Conservation (phyloP, 2,329 filamentous ascomycete genomes). For the Scedosporium aurantiacum region DNA sequence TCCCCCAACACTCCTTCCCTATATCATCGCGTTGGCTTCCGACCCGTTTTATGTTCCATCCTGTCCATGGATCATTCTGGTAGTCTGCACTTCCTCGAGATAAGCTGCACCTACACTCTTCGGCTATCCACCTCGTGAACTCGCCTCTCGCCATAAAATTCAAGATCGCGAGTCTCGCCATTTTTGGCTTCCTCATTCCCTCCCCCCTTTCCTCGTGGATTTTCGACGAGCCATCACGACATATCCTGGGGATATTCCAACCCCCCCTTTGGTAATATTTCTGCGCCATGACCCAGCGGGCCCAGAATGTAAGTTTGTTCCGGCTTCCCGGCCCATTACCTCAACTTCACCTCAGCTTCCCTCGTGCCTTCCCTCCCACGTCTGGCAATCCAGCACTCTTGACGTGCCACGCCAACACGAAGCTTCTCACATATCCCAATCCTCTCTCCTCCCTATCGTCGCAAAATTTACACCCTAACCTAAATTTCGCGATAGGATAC, state of each 20-base stretch:
- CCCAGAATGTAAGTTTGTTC: conserved; percentile 10
- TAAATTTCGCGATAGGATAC: conserved; percentile 18
- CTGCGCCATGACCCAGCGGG: conserved; percentile 9
- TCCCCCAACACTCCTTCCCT: background rate
- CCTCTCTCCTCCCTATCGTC: conserved; percentile 10
- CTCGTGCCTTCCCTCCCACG: conserved; percentile 10
- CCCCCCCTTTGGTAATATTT: background rate
- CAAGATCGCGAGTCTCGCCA: background rate
- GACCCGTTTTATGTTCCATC: background rate
- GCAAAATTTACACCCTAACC: background rate
- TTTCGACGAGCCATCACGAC: background rate
- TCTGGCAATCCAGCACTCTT: conserved; percentile 1
- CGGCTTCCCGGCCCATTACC: conserved; percentile 7
- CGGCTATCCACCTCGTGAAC: background rate
- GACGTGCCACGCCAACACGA: background rate
- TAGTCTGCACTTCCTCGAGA: background rate
- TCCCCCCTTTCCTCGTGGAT: background rate
- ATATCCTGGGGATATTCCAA: background rate
- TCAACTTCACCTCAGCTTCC: conserved; percentile 10
- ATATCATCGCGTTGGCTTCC: background rate
- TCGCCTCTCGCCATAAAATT: background rate
- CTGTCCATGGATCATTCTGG: background rate
- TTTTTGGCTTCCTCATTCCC: background rate
- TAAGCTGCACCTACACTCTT: background rate
- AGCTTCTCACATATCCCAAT: background rate